These are phyloP conservation scores for Lunularia cruciata DNA, from an alignment of 225 moss, liverwort and hornwort genomes.

Conservation along the genomic window DNA sequence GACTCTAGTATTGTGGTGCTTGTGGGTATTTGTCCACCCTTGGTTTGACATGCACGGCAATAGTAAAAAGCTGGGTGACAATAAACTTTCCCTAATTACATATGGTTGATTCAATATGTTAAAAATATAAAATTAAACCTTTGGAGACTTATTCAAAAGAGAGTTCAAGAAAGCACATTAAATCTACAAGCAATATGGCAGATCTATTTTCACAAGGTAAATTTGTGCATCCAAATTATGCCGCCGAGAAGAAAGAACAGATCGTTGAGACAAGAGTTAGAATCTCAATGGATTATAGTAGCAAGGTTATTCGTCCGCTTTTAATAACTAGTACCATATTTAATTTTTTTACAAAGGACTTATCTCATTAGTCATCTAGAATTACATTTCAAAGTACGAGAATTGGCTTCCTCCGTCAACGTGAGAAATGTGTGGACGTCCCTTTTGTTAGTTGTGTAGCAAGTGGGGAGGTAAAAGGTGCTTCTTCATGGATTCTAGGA, in stretches of 20 bases:
- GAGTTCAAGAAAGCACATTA: too few species aligned
- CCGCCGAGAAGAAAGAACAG: neutral
- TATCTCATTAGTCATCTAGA: neutral
- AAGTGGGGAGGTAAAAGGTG: slow-evolving; percentile 6
- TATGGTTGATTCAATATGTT: too few species aligned
- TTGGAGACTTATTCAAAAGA: too few species aligned
- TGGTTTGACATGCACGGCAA: too few species aligned
- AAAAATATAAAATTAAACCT: too few species aligned
- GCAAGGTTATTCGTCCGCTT: slow-evolving; percentile 7
- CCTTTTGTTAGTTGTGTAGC: neutral
- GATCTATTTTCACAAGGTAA: too few species aligned
- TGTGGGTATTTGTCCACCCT: too few species aligned
- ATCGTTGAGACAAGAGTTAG: slow-evolving; percentile 6
- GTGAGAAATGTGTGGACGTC: neutral
- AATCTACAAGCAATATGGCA: too few species aligned
- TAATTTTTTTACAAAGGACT: neutral
- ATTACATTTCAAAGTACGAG: neutral
- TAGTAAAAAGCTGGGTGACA: too few species aligned
- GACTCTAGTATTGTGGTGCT: too few species aligned
- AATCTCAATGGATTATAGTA: slow-evolving; percentile 12
- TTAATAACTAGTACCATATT: neutral
- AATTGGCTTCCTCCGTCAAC: neutral
- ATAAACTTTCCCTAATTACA: too few species aligned
- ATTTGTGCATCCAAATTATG: too few species aligned
- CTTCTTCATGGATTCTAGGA: slow-evolving; percentile 1